Percentiles rank a stretch among this genome's conserved stretches.
Conservation (phyloP, 2,329 filamentous ascomycete species). For the Chaetothyriales sp. region DNA sequence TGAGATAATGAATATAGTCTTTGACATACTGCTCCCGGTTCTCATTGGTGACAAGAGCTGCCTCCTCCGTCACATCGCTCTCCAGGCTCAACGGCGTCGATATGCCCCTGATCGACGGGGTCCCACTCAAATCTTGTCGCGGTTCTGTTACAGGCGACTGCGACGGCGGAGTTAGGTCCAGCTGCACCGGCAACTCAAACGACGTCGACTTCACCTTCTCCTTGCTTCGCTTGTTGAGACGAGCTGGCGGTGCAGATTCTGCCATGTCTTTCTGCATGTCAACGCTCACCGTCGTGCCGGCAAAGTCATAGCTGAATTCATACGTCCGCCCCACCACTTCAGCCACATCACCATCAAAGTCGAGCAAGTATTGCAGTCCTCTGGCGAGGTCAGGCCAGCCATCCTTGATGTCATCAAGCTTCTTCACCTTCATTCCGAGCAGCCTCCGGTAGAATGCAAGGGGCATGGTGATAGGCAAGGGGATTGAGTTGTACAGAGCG, state of each 20-base stretch:
- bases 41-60: constrained; percentile 62
- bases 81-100: constrained; percentile 8
- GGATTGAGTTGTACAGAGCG: constrained; percentile 85
- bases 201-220: constrained; percentile 14
- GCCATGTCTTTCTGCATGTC: constrained; percentile 37
- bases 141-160: constrained; percentile 2
- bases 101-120: constrained; percentile 10
- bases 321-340: constrained; percentile 77
- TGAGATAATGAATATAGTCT: constrained; percentile 76
- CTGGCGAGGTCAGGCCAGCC: constrained; percentile 74
- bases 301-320: constrained; percentile 59
- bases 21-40: constrained; percentile 67
- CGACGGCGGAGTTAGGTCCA: neutral
- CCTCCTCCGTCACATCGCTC: constrained; percentile 31
- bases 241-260: constrained; percentile 3
- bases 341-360: constrained; percentile 71
- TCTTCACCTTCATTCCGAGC: constrained; percentile 52
- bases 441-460: constrained; percentile 70
- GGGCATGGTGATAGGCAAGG: constrained; percentile 79
- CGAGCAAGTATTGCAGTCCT: constrained; percentile 57
- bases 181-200: constrained; percentile 12
- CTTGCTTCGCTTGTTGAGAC: constrained; percentile 10
- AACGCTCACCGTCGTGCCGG: constrained; percentile 40
- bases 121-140: constrained; percentile 2
- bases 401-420: constrained; percentile 65